phyloP scores from a whole-genome alignment of 2,329 filamentous ascomycete species.

The Claviceps cyperi region DNA sequence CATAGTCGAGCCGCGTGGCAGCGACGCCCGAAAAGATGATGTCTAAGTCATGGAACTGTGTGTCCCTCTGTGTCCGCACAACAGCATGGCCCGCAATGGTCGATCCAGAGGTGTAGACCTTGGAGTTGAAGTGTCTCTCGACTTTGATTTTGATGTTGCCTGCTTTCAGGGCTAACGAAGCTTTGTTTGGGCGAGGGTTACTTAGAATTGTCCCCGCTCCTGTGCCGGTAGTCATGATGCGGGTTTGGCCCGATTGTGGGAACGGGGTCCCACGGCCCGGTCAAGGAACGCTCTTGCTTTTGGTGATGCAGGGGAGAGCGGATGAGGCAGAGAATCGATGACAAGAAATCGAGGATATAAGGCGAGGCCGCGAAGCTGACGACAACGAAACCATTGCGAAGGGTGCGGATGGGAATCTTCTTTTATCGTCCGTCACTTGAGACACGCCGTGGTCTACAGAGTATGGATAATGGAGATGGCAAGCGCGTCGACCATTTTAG shows the following conservation, averaged over 20 bases:
- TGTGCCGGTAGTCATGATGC: constrained; percentile 1
- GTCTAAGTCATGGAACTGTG: constrained; percentile 35
- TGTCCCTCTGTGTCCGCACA: constrained; percentile 30
- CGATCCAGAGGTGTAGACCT: constrained; percentile 42
- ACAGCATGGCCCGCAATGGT: constrained; percentile 33
- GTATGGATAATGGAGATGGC: constrained; percentile 1
- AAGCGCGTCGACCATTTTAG: constrained; percentile 5
- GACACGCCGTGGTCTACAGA: constrained; percentile 9
- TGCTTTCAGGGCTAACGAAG: background rate
- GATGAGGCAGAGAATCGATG: background rate
- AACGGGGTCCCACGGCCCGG: background rate
- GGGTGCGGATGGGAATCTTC: constrained; percentile 5
- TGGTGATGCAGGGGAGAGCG: background rate
- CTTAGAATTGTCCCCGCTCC: background rate
- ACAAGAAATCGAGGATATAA: background rate
- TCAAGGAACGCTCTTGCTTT: background rate
- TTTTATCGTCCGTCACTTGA: constrained; percentile 6
- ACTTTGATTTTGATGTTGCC: constrained; percentile 31
- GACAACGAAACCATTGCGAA: background rate
- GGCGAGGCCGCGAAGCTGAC: background rate
- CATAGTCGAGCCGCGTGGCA: constrained; percentile 35
- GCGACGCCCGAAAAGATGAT: constrained; percentile 37
- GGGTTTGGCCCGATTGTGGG: background rate
- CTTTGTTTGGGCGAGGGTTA: background rate
- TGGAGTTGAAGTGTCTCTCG: constrained; percentile 37